phyloP scores from a whole-genome alignment of 306 rosid species.

The Malus sylvestris region DNA sequence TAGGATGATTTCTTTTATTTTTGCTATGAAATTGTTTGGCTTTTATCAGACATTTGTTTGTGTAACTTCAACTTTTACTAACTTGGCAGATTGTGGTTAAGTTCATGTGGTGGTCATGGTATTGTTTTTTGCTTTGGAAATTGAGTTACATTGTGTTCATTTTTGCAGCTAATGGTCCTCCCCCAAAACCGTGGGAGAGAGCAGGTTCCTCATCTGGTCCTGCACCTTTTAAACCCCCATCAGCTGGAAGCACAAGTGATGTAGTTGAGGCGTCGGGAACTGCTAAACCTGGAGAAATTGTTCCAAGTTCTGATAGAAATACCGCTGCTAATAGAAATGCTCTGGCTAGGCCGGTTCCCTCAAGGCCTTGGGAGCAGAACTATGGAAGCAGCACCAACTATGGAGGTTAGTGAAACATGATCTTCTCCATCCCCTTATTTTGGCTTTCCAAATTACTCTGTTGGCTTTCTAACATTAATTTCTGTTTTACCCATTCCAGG shows the following conservation, averaged over 20 bases:
- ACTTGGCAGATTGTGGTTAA: background rate
- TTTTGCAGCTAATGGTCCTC: constrained; percentile 64
- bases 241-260: constrained; percentile 77
- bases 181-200: constrained; percentile 94
- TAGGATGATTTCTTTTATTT: background rate
- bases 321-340: constrained; percentile 43
- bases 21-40: background rate
- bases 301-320: constrained; percentile 49
- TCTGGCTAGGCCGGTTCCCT: constrained; percentile 72
- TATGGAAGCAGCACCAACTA: constrained; percentile 46
- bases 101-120: background rate
- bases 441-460: background rate
- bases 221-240: constrained; percentile 81
- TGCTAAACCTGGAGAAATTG: constrained; percentile 91
- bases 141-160: constrained; percentile 6
- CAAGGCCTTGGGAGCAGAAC: constrained; percentile 96
- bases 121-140: background rate
- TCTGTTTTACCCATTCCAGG: constrained; percentile 26
- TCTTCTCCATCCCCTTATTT: background rate
- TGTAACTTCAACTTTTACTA: background rate
- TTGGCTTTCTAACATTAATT: background rate
- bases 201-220: constrained; percentile 79
- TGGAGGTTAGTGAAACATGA: constrained; percentile 41
- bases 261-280: constrained; percentile 98
- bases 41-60: background rate